phyloP scores from a whole-genome alignment of 352 stramenopile species.

The Ophiocytium majus region DNA sequence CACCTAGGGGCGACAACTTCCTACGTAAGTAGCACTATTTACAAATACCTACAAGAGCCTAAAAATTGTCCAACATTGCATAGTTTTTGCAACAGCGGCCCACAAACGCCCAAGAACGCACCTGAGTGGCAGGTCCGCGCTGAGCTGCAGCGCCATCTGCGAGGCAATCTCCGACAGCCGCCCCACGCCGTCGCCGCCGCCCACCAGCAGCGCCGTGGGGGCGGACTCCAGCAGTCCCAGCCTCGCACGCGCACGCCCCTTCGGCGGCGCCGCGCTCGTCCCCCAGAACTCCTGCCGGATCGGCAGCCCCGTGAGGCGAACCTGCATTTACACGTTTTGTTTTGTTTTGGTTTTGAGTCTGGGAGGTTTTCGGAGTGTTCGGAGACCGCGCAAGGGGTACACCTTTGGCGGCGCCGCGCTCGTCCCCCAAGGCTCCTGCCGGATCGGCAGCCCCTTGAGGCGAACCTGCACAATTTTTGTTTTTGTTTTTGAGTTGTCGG shows the following conservation, averaged over 20 bases:
- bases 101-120: neutral
- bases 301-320: constrained; percentile 71
- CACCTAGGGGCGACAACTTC: no score
- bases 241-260: neutral
- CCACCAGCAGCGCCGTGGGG: constrained; percentile 71
- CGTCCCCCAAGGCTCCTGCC: constrained; percentile 66
- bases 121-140: neutral
- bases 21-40: no score
- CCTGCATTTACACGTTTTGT: no score
- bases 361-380: no score
- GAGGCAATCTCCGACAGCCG: constrained; percentile 60
- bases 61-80: no score
- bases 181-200: constrained; percentile 73
- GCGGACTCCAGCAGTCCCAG: neutral
- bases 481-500: no score
- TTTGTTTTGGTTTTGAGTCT: no score
- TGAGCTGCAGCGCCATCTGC: neutral
- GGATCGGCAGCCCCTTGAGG: constrained; percentile 72
- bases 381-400: no score
- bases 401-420: neutral
- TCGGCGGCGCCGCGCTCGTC: constrained; percentile 16
- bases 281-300: constrained; percentile 71
- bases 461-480: no score
- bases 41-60: no score
- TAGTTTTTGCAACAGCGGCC: neutral